Evolutionary conservation across 352 stramenopile species (phyloP).

Genomic region (Blastocystis hominis): DNA sequence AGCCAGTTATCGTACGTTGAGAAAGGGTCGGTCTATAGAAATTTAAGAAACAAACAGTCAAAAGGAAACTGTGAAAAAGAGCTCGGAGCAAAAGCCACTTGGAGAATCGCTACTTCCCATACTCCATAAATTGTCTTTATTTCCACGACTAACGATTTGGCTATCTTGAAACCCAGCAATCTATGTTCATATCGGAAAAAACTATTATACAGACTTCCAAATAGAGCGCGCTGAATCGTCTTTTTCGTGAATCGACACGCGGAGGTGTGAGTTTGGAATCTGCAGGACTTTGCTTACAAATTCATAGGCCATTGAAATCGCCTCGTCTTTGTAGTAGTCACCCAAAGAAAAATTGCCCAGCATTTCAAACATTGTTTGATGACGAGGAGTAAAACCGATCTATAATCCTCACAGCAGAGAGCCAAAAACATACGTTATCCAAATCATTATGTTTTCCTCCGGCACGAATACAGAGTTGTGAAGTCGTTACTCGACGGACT

Average conservation of each 20-base stretch:
- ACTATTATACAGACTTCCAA: slow-evolving; percentile 1
- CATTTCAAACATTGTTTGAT: slow-evolving; percentile 98
- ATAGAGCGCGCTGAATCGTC: slow-evolving; percentile 65
- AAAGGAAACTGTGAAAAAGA: slow-evolving; percentile 36
- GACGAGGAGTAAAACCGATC: slow-evolving; percentile 61
- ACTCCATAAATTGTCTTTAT: slow-evolving; percentile 54
- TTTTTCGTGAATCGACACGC: slow-evolving; percentile 69
- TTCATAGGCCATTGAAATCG: slow-evolving; percentile 82
- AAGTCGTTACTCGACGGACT: slow-evolving; percentile 70
- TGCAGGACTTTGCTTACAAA: slow-evolving; percentile 81
- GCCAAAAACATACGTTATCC: slow-evolving; percentile 88
- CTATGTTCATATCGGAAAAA: neutral
- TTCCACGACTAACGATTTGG: neutral
- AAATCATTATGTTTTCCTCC: slow-evolving; percentile 95
- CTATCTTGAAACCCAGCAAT: slow-evolving; percentile 39
- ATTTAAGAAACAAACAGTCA: neutral
- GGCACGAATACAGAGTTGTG: slow-evolving; percentile 88
- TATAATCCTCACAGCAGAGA: slow-evolving; percentile 65
- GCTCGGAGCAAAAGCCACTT: slow-evolving; percentile 44
- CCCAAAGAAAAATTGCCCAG: slow-evolving; percentile 93
- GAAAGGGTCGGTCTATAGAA: neutral
- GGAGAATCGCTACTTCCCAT: slow-evolving; percentile 35
- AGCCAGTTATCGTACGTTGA: slow-evolving; percentile 62
- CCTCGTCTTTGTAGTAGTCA: slow-evolving; percentile 92
- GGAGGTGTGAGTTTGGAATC: slow-evolving; percentile 66